Evolutionary conservation across 768 basidiomycete genomes (phyloP), one percentile per base, ranked within the genome.

Genomic region (Tulasnella sp.): DNA sequence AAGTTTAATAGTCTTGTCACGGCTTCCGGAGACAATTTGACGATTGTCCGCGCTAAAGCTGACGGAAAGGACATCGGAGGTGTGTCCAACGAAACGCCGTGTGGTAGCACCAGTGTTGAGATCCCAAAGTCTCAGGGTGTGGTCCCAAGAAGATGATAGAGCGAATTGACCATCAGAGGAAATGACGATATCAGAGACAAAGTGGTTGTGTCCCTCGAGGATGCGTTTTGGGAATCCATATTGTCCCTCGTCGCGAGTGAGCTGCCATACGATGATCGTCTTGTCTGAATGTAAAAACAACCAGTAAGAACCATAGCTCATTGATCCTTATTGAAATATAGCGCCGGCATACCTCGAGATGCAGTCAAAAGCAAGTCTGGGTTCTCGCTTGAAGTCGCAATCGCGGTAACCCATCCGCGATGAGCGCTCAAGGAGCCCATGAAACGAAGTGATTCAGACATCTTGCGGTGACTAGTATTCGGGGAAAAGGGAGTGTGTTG

Each of bases 41-140:
- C 95, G 76, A 80, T 99, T 98, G 71, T 99, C 95, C 54, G 95
- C 95, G 59, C 87, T 91, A 80, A 99, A 99, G 69, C 89, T 93
- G 72, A 99, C 95, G 59, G 91, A 95, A 54, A 99, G 78, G 58
- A 99, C 93, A 64, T 99, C 95, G 57, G 88, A 86, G 56, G 81
- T 91, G 76, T 99, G 95, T 59, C 95, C 95, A 59, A 98, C 86
- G 65, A 99, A 99, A 63, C 88, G 83, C 64, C 90, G 86, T 58
- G 95, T 98, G 56, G 95, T 99, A 58, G 75, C 68, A 53, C 95
- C 95, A 43, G 85, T 96, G 79, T 96, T 96, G 56, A 99, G 78
- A 70, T 99, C 95, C 95, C 95, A 99, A 55, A 99, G 82, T 64
- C 95, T 87, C 62, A 99, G 85, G 33, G 95, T 98, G 74, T 98